A percentile compares a stretch with the other conserved stretches of the same genome.
Conservation (phyloP, 176 grass and related monocot species). For the Eragrostis nindensis region DNA sequence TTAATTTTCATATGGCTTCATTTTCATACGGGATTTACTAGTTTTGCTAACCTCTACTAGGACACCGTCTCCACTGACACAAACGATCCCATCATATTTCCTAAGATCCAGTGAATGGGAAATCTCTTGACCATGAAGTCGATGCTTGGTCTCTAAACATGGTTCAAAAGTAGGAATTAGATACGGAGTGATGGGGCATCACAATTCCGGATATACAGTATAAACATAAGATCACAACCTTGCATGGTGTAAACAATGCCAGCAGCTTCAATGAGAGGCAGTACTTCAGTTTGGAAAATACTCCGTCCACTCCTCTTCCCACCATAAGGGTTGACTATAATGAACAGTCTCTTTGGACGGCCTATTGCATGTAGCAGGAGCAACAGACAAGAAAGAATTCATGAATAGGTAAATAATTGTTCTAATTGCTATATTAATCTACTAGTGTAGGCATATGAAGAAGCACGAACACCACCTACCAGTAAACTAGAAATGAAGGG, state of each 20-base stretch:
- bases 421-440: not conserved
- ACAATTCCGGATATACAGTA: not conserved
- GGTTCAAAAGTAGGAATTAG: slow-evolving; percentile 31
- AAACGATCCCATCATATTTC: slow-evolving; percentile 92
- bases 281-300: slow-evolving; percentile 73
- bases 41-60: slow-evolving; percentile 85
- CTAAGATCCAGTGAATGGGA: slow-evolving; percentile 64
- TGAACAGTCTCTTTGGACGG: slow-evolving; percentile 79
- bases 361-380: slow-evolving; percentile 51
- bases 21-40: slow-evolving; percentile 1
- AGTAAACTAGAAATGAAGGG: not conserved
- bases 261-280: slow-evolving; percentile 79
- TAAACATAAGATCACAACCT: slow-evolving; percentile 56
- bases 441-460: not conserved
- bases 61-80: slow-evolving; percentile 95
- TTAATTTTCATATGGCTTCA: slow-evolving; percentile 10
- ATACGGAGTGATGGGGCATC: not conserved
- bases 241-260: slow-evolving; percentile 74
- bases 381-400: slow-evolving; percentile 29
- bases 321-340: slow-evolving; percentile 96
- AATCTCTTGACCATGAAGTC: slow-evolving; percentile 94
- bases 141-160: slow-evolving; percentile 82
- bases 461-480: not conserved
- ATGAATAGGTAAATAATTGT: slow-evolving; percentile 17
- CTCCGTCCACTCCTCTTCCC: slow-evolving; percentile 70